Evolutionary conservation across 441 rosid species (phyloP), one percentile per base, ranked within the genome.

Genomic region (Gossypium lobatum): DNA sequence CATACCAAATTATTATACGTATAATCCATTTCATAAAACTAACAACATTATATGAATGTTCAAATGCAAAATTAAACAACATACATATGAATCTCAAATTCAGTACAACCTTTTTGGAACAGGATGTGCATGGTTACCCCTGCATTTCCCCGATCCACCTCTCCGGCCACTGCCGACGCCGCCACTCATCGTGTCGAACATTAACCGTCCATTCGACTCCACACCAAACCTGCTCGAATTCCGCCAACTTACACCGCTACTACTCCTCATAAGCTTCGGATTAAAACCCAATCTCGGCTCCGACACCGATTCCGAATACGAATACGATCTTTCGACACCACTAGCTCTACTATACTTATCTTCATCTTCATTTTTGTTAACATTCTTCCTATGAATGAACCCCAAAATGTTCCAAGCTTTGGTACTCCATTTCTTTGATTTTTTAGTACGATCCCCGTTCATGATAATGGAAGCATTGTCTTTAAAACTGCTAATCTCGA

Each of bases 341-440:
- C 89, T 90, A 20, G 79, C 76, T 71, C 93, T 83, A 76, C 91
- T 85, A 65, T 84, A 87, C 80, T 92, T 82, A 74, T 88, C 95
- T 17, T 91, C 95, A 31, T 90, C 92, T 55, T 91, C 98, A 0
- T 95, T 91, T 77, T 93, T 93, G 89, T 83, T 86, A 28, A 85
- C 87, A 75, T 84, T 89, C 77, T 91, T 73, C 80, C 93, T 73
- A 80, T 95, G 85, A 23, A 95, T 93, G n/a, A 93, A 81, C 3
- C 92, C 97, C 86, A 86, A 89, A 63, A 95, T 88, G 85, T 85
- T 95, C 93, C 96, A 93, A 0, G 85, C 91, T 75, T 91, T 93
- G 0, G 37, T 31, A 21, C 94, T 85, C 99, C 99, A 93, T 73
- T 92, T 78, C 74, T 87, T 75, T 0, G 93, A 84, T 81, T 93